These are phyloP conservation scores for Calonectria multiphialidica DNA, from an alignment of 2,329 filamentous ascomycete species.

Conservation along the genomic window DNA sequence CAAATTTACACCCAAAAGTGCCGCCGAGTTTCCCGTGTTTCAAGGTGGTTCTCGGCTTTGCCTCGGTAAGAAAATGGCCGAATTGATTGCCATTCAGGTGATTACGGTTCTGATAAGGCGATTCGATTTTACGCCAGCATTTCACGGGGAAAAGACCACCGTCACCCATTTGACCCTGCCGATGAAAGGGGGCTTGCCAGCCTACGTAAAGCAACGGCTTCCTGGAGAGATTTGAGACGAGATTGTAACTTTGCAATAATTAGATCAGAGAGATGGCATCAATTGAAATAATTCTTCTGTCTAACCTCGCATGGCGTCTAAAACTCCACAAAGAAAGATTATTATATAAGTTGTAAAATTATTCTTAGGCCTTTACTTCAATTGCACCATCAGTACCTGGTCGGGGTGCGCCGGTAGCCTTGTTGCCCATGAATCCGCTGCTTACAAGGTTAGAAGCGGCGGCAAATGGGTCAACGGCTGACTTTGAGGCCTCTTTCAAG, in stretches of 20 bases:
- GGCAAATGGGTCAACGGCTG: not conserved
- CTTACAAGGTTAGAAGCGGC: not conserved
- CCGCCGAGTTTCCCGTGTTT: conserved; percentile 73
- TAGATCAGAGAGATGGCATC: too few species aligned
- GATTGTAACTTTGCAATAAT: too few species aligned
- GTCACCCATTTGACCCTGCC: conserved; percentile 73
- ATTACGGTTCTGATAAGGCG: conserved; percentile 60
- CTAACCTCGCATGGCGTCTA: not conserved
- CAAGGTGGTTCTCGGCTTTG: conserved; percentile 73
- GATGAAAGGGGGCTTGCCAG: conserved; percentile 71
- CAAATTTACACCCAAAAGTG: conserved; percentile 53
- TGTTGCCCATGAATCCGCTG: conserved; percentile 2
- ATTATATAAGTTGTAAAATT: not conserved
- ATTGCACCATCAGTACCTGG: conserved; percentile 1
- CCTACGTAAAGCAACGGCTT: conserved; percentile 29
- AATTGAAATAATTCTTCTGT: not conserved
- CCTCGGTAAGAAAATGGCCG: conserved; percentile 74
- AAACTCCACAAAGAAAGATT: not conserved
- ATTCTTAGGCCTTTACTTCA: not conserved
- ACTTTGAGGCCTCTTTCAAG: not conserved
- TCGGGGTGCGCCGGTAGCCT: not conserved
- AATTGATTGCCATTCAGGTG: conserved; percentile 68
- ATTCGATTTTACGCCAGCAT: conserved; percentile 64
- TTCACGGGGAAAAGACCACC: conserved; percentile 62
- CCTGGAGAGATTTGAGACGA: not conserved